phyloP scores from a whole-genome alignment of 1,284 basidiomycete species.

The Trichosporon coremiiforme region DNA sequence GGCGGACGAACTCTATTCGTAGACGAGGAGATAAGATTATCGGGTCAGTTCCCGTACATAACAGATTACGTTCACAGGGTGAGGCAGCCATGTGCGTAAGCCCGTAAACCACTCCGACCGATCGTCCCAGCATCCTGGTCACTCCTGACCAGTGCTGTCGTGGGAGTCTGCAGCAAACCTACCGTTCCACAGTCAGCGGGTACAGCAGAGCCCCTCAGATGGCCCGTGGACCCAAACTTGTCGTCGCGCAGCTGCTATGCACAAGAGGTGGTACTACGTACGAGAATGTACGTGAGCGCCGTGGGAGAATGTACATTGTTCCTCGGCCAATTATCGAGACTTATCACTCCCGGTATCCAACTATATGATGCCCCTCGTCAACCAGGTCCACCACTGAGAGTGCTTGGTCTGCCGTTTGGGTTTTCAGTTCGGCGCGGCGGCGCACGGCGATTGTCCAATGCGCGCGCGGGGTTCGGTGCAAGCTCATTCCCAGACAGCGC shows the following conservation, averaged over 20 bases:
- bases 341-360: neutral
- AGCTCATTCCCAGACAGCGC: neutral
- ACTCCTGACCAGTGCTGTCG: too few relatives aligned
- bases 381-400: neutral
- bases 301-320: neutral
- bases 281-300: neutral
- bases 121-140: neutral
- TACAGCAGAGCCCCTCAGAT: neutral
- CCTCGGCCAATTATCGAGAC: neutral
- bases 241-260: neutral
- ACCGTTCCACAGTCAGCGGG: neutral
- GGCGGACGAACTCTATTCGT: neutral
- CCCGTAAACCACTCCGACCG: neutral
- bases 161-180: too few relatives aligned
- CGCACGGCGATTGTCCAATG: neutral
- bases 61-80: slow-evolving; percentile 11
- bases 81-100: neutral
- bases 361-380: neutral
- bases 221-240: neutral
- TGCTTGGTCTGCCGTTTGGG: neutral
- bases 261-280: neutral
- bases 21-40: slow-evolving; percentile 17
- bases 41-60: slow-evolving; percentile 18
- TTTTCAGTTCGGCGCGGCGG: neutral
- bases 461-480: neutral